phyloP scores from a whole-genome alignment of 345 rosid genomes.

The Eucalyptus paniculata region DNA sequence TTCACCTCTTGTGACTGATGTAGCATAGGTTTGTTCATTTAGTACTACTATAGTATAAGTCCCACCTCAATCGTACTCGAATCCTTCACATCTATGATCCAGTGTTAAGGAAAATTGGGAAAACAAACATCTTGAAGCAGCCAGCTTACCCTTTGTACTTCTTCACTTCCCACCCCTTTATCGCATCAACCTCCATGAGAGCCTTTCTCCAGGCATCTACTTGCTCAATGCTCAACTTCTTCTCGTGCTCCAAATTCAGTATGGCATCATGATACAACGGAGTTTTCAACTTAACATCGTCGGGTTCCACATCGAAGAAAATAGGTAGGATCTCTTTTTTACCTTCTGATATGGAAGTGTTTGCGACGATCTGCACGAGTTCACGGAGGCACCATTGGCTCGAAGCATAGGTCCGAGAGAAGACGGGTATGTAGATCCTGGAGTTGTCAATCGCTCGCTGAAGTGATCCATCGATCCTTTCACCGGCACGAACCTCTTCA shows the following conservation, averaged over 20 bases:
- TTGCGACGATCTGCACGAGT: background rate
- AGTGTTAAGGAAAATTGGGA: background rate
- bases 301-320: background rate
- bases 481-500: background rate
- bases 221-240: background rate
- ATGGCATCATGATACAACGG: background rate
- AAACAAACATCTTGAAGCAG: background rate
- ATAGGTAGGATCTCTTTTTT: background rate
- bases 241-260: rapidly evolving
- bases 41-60: background rate
- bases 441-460: background rate
- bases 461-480: background rate
- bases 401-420: background rate
- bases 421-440: background rate
- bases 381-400: background rate
- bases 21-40: background rate
- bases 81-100: background rate
- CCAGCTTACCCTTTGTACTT: background rate
- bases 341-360: background rate
- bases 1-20: background rate
- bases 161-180: background rate
- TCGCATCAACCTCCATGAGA: background rate
- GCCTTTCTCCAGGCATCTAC: background rate
- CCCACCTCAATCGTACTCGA: background rate
- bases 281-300: background rate